Conservation (phyloP, 2,329 filamentous ascomycete genomes). For the Didymellaceae sp. region DNA sequence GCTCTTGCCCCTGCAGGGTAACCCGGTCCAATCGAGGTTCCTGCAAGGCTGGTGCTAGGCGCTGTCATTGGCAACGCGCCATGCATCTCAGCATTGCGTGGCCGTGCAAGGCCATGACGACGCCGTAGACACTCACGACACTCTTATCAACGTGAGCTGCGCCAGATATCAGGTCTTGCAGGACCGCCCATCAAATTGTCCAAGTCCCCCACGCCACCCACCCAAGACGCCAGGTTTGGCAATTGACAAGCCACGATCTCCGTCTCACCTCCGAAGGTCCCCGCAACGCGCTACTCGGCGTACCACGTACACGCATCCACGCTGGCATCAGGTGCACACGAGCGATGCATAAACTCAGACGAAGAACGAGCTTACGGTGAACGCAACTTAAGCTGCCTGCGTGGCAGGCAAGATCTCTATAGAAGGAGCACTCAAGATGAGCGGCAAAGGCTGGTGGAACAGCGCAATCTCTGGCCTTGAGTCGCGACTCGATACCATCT, state of each 20-base stretch:
- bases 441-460: constrained; percentile 51
- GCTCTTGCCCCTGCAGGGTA: constrained; percentile 1
- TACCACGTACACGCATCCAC: constrained; percentile 31
- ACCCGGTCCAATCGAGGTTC: constrained; percentile 5
- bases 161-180: neutral
- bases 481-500: constrained; percentile 87
- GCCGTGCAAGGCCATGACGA: constrained; percentile 27
- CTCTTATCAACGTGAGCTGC: neutral
- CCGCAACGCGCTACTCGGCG: constrained; percentile 28
- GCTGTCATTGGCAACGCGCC: constrained; percentile 16
- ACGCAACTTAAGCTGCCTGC: constrained; percentile 23
- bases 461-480: constrained; percentile 94
- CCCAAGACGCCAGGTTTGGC: neutral
- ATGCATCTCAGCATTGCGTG: constrained; percentile 21
- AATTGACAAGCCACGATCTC: constrained; percentile 1
- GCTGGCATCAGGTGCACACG: constrained; percentile 38
- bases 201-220: neutral
- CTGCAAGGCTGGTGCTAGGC: constrained; percentile 13
- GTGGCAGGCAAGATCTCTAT: neutral
- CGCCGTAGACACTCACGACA: neutral
- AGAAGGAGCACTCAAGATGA: constrained; percentile 27
- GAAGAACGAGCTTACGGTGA: constrained; percentile 41
- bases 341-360: constrained; percentile 42
- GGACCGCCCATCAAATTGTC: neutral
- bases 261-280: constrained; percentile 26